Conservation (phyloP, 129 eudicot genomes). For the Cynara cardunculus region DNA sequence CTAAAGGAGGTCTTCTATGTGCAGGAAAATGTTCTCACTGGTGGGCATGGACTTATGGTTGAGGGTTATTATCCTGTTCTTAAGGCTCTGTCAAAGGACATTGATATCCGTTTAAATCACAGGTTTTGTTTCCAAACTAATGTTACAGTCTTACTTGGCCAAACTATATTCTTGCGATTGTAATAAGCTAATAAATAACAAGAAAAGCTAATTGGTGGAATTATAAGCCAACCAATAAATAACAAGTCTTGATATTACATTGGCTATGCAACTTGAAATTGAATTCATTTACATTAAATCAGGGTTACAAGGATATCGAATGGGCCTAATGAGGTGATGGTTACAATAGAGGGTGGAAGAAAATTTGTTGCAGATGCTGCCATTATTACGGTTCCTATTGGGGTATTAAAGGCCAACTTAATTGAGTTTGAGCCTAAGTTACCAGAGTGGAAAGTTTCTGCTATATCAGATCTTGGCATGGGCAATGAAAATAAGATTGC, state of each 20-base stretch:
- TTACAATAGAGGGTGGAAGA: slow-evolving; percentile 71
- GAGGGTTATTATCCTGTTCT: slow-evolving; percentile 86
- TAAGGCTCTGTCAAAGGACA: slow-evolving; percentile 70
- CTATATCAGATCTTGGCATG: slow-evolving; percentile 90
- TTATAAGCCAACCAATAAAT: neutral
- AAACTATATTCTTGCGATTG: too few species aligned
- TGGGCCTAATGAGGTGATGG: slow-evolving; percentile 60
- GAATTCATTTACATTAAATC: slow-evolving; percentile 11
- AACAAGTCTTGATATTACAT: neutral
- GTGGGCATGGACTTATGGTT: slow-evolving; percentile 97
- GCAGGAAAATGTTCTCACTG: slow-evolving; percentile 92
- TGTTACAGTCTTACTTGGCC: too few species aligned
- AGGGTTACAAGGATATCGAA: slow-evolving; percentile 78
- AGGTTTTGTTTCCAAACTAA: slow-evolving; percentile 39
- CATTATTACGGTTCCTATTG: slow-evolving; percentile 79
- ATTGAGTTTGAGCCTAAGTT: slow-evolving; percentile 85
- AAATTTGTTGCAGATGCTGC: slow-evolving; percentile 82
- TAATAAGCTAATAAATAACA: too few species aligned
- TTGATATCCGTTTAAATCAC: slow-evolving; percentile 86
- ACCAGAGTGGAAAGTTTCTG: slow-evolving; percentile 88
- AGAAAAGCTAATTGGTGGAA: neutral
- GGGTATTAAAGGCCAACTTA: slow-evolving; percentile 74
- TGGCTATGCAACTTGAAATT: neutral
- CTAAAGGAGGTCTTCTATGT: slow-evolving; percentile 16
- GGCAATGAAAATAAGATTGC: slow-evolving; percentile 98